Conservation (phyloP, 306 rosid genomes). For the Corylus heterophylla region DNA sequence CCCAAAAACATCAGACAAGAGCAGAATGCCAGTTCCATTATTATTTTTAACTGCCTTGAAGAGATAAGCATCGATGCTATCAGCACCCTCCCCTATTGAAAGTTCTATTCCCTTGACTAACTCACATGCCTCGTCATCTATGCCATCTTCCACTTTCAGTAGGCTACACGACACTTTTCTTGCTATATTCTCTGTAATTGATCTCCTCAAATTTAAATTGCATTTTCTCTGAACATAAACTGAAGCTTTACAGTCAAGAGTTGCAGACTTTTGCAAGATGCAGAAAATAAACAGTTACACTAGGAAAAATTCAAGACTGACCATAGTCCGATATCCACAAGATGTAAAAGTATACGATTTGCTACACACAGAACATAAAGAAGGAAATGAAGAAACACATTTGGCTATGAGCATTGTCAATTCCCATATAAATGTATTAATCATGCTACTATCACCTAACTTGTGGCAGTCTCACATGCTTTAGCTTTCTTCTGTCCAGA, state of each 20-base stretch:
- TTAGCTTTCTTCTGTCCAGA: too few species aligned
- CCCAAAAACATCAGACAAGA: slow-evolving; percentile 69
- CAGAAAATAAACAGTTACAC: not conserved
- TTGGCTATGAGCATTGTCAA: too few species aligned
- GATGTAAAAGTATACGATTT: not conserved
- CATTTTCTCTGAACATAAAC: slow-evolving; percentile 55
- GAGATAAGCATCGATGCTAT: slow-evolving; percentile 56
- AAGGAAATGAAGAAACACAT: not conserved
- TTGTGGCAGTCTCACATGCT: too few species aligned
- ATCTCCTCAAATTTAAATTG: slow-evolving; percentile 35
- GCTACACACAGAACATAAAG: not conserved
- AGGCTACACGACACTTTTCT: slow-evolving; percentile 46
- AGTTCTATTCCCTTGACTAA: slow-evolving; percentile 73
- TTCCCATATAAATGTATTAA: too few species aligned
- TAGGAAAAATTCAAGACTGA: not conserved
- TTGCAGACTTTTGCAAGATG: not conserved
- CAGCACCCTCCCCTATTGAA: slow-evolving; percentile 59
- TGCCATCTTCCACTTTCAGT: slow-evolving; percentile 42
- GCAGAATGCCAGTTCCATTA: slow-evolving; percentile 70
- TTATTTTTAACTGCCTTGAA: slow-evolving; percentile 81
- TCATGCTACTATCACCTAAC: too few species aligned
- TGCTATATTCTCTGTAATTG: slow-evolving; percentile 21
- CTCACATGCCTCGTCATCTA: slow-evolving; percentile 70
- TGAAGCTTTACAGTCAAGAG: slow-evolving; percentile 51
- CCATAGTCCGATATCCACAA: not conserved